These are phyloP conservation scores for Canariomyces notabilis DNA, from an alignment of 2,329 filamentous ascomycete genomes.

Conservation along the genomic window DNA sequence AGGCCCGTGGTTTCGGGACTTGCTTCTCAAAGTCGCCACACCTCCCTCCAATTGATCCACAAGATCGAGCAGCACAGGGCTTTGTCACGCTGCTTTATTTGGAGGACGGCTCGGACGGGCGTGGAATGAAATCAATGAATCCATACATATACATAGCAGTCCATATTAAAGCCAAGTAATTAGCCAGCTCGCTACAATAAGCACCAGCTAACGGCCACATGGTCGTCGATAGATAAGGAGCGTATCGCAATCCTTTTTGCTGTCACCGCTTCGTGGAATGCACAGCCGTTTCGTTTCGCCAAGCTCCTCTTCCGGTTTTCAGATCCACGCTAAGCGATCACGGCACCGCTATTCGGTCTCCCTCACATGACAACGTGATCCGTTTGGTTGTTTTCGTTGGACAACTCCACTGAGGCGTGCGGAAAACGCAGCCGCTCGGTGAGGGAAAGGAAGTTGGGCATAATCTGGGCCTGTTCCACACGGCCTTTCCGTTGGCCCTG, in stretches of 20 bases:
- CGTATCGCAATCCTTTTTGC: neutral
- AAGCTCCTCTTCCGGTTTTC: neutral
- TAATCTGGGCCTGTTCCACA: neutral
- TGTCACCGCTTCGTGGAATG: conserved; percentile 11
- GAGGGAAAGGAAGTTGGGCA: conserved; percentile 8
- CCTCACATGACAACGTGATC: conserved; percentile 16
- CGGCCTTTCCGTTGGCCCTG: neutral
- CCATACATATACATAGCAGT: too few species aligned
- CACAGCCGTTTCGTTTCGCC: conserved; percentile 6
- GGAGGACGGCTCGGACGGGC: too few species aligned
- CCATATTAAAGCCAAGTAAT: too few species aligned
- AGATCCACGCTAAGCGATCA: conserved; percentile 11
- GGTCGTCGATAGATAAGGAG: too few species aligned
- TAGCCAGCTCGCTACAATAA: too few species aligned
- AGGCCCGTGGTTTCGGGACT: neutral
- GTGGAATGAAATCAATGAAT: too few species aligned
- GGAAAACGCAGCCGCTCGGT: neutral
- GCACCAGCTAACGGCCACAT: conserved; percentile 10
- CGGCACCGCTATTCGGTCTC: conserved; percentile 13
- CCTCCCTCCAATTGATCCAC: too few species aligned
- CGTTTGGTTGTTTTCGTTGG: conserved; percentile 15
- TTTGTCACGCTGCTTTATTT: too few species aligned
- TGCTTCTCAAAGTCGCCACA: too few species aligned
- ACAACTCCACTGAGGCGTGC: conserved; percentile 4
- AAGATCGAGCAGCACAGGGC: too few species aligned